A percentile compares a stretch with the other conserved stretches of the same genome.
phyloP scores from a whole-genome alignment of 345 rosid genomes.

The Hibiscus tridactylites region DNA sequence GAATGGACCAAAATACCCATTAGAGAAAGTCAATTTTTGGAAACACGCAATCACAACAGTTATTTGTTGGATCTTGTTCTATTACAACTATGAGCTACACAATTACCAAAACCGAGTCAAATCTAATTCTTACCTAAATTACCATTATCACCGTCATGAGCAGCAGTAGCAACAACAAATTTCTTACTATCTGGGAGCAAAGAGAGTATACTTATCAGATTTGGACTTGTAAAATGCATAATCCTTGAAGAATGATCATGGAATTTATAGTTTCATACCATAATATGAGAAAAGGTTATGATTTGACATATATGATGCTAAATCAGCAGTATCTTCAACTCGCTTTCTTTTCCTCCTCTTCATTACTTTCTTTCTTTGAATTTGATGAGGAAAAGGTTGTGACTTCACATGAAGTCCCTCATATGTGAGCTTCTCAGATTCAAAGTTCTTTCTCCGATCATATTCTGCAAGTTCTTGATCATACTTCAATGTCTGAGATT shows the following conservation, averaged over 20 bases:
- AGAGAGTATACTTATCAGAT: slow-evolving; percentile 14
- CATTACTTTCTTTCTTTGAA: slow-evolving; percentile 32
- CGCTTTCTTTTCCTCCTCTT: slow-evolving; percentile 61
- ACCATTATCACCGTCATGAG: slow-evolving; percentile 36
- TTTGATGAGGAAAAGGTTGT: slow-evolving; percentile 36
- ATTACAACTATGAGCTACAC: not conserved
- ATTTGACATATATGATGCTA: slow-evolving; percentile 32
- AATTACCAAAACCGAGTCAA: not conserved
- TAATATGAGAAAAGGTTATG: slow-evolving; percentile 65
- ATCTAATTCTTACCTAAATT: slow-evolving; percentile 31
- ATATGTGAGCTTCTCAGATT: slow-evolving; percentile 21
- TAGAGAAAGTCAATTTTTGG: not conserved
- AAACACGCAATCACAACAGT: not conserved
- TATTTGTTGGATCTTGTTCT: not conserved
- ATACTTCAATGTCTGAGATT: slow-evolving; percentile 44
- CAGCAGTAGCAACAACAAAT: slow-evolving; percentile 30
- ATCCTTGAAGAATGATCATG: slow-evolving; percentile 3
- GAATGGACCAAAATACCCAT: not conserved
- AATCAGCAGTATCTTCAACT: slow-evolving; percentile 54
- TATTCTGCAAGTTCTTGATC: slow-evolving; percentile 46
- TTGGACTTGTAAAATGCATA: slow-evolving; percentile 5
- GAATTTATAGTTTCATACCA: slow-evolving; percentile 32
- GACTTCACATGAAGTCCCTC: slow-evolving; percentile 41
- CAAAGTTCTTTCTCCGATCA: slow-evolving; percentile 38
- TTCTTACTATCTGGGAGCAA: slow-evolving; percentile 45